Conservation (phyloP, 345 rosid genomes). For the Eucalyptus cloeziana region DNA sequence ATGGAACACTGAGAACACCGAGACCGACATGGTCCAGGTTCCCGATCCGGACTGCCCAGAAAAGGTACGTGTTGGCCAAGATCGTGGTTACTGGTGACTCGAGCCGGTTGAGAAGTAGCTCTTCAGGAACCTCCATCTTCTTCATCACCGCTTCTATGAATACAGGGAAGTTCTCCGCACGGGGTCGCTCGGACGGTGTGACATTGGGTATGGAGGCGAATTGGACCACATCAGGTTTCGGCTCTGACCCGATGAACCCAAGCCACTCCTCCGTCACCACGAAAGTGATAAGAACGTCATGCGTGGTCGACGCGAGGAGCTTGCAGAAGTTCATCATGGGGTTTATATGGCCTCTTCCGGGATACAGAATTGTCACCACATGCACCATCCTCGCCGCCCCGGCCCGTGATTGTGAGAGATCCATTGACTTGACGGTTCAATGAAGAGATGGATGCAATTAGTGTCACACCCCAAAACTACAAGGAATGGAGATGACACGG, state of each 20-base stretch:
- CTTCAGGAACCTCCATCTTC: conserved; percentile 2
- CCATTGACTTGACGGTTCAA: background rate
- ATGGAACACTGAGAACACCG: background rate
- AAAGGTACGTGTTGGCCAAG: background rate
- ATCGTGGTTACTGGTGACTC: background rate
- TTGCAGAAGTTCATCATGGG: background rate
- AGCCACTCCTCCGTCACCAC: background rate
- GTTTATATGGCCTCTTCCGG: background rate
- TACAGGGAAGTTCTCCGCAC: background rate
- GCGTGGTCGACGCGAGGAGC: background rate
- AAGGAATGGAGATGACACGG: too few relatives aligned
- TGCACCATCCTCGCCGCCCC: background rate
- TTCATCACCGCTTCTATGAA: conserved; percentile 1
- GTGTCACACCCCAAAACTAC: too few relatives aligned
- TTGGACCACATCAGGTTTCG: background rate
- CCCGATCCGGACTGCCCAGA: background rate
- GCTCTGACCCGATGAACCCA: background rate
- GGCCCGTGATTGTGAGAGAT: background rate
- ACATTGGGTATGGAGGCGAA: conserved; percentile 3
- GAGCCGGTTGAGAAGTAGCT: background rate
- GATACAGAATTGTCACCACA: background rate
- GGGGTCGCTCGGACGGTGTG: conserved; percentile 1
- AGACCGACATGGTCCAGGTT: background rate
- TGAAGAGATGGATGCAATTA: too few relatives aligned
- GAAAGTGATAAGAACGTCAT: background rate